Evolutionary conservation across 495 filamentous ascomycete genomes (phyloP), one percentile per base, ranked within the genome.

Genomic region (Pyrenopolyporus hunteri): DNA sequence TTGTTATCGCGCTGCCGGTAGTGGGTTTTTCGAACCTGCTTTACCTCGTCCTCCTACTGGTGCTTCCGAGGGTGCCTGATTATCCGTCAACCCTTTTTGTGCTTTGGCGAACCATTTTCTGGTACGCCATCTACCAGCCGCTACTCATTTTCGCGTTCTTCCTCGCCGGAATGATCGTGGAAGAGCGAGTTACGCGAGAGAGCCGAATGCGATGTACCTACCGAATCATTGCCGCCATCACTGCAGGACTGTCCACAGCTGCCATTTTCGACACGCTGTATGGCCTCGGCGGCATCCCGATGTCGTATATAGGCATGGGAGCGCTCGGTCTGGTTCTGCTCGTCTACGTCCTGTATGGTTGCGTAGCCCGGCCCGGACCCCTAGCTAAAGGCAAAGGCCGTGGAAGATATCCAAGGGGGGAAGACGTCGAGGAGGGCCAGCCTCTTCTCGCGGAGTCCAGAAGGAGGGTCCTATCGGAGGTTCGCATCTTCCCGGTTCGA

Each of bases 261-360:
- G 58, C 64, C 11, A 63, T 63, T 20, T 22, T 67, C 4, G 64
- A 67, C 22, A 67, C 64, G 1, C 46, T 67, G 0, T 67, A 63
- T 11, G 64, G 64, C 9, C 58, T 67, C 23, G 64, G 64, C 8
- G 64, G 64, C 7, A 59, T 67, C 29, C 64, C 64, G 13, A 67
- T 67, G 64, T 67, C 64, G 23, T 67, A 67, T 14, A 58, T 67
- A 35, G 64, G 64, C 22, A 62, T 67, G 59, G 64, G 58, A 13
- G 25, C 64, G 1, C 59, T 67, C 1, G 58, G 64, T 28, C 26
- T 67, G 0, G 19, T 63, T 16, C 43, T 62, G 7, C 53, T 63
- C 25, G 23, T 63, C 28, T 67, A 67, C 40, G 58, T 67, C 13
- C 52, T 67, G 13, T 67, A 67, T 32, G 64, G 64, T 3, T 45